Percentiles rank a stretch among this genome's conserved stretches.
These are phyloP conservation scores for Marasmius sp. DNA, from an alignment of 1,284 basidiomycete genomes.

Conservation along the genomic window DNA sequence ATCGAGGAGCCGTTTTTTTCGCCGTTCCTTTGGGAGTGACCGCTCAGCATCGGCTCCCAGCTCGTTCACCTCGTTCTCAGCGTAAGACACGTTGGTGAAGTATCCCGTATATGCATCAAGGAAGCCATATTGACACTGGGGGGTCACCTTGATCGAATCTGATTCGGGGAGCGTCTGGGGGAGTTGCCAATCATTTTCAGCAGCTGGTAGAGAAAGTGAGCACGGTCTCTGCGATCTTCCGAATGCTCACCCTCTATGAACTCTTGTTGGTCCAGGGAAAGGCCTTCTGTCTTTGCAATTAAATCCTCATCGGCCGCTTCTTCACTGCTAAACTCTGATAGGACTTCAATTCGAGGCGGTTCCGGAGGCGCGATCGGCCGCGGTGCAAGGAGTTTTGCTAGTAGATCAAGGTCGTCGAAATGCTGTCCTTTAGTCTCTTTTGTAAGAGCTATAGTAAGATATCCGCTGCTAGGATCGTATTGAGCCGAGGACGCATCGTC, in stretches of 20 bases:
- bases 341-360: conserved; percentile 63
- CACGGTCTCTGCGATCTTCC: background rate
- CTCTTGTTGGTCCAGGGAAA: conserved; percentile 58
- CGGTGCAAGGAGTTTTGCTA: conserved; percentile 74
- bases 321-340: conserved; percentile 32
- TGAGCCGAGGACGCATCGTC: conserved; percentile 69
- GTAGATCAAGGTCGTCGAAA: conserved; percentile 74
- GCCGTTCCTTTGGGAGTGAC: conserved; percentile 41
- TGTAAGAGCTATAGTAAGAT: conserved; percentile 66
- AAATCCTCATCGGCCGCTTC: conserved; percentile 36
- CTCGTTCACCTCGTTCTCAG: conserved; percentile 79
- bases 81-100: conserved; percentile 66
- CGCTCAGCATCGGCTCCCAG: conserved; percentile 67
- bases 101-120: conserved; percentile 71
- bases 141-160: conserved; percentile 37
- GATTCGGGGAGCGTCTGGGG: conserved; percentile 56
- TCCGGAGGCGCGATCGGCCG: conserved; percentile 34
- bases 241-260: conserved; percentile 55
- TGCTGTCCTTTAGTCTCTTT: conserved; percentile 64
- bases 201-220: conserved; percentile 44
- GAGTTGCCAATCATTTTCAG: conserved; percentile 75
- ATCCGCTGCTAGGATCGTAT: conserved; percentile 73
- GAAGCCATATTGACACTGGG: conserved; percentile 67
- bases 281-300: conserved; percentile 33
- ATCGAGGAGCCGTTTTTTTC: conserved; percentile 47